Base-by-base conservation (phyloP, 192 early-diverging fungal species). In the Coemansia sp. region DNA sequence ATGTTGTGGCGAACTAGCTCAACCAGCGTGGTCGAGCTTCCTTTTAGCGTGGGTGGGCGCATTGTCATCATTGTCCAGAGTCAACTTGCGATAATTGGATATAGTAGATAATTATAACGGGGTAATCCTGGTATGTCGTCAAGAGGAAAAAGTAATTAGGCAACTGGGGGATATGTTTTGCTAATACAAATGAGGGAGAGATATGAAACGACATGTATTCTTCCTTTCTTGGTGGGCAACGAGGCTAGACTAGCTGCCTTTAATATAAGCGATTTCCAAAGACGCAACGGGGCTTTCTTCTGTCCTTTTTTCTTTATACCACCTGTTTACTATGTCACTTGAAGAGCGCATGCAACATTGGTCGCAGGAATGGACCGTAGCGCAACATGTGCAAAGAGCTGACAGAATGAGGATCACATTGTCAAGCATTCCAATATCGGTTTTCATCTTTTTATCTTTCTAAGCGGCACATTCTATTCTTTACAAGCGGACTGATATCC, bases 1-100 rank as follows among this genome's bases (percentile, higher is more conserved):
- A 55, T 45, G 30, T 54, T 54, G 29, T 54, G 62, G 19, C 62
- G 62, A 29, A 40, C 62, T 38, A 64, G 53, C 41, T 64, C 62
- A 22, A 64, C 54, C 10, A 64, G 53, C 29, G 54, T 55, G 14
- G 40, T 31, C 1, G 52, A 54, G 28, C 52, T 54, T n/a, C 52
- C 52, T 33, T 54, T 54, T 29, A 54, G 17, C 7, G 13, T 54
- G 11, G 52, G 19, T n/a, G 52, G 28, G n/a, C 6, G 52, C 17
- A n/a, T 31, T n/a, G 52, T 6, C 33, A n/a, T 17, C 28, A 30
- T 54, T 17, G 29, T 30, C 20, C 1, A 48, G 25, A 9, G 13
- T 10, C 25, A 48, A 23, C 45, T 10, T 25, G 45, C 25, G 22
- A 7, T 48, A 8, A 15, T 27, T 9, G 25, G 25, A 25, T 8